Evolutionary conservation across 139 green algal species (phyloP).

Genomic region (Asterochloris erici): DNA sequence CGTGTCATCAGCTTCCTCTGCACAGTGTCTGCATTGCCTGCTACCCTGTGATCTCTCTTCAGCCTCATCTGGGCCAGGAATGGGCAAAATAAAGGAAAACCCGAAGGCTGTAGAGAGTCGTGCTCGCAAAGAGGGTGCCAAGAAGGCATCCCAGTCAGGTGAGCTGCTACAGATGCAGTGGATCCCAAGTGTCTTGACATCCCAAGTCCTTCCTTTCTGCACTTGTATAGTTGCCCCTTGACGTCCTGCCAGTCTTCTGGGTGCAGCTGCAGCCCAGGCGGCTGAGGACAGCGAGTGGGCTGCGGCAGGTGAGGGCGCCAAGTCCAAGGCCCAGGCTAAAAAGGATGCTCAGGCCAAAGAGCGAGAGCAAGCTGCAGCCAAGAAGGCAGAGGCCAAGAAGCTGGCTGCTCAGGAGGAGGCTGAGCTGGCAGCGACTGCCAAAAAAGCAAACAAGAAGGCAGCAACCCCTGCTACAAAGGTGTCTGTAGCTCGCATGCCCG

Average conservation of each 20-base stretch:
- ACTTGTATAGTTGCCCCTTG: no score
- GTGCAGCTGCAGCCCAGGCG: no score
- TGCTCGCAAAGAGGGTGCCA: conserved; percentile 20
- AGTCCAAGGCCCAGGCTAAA: conserved; percentile 40
- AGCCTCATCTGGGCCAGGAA: background rate
- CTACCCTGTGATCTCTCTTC: no score
- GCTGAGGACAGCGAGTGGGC: conserved; percentile 31
- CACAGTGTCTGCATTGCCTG: no score
- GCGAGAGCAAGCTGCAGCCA: conserved; percentile 28
- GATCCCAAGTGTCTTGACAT: no score
- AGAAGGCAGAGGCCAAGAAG: conserved; percentile 40
- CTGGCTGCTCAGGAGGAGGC: conserved; percentile 34
- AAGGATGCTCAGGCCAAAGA: conserved; percentile 38
- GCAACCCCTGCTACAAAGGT: background rate
- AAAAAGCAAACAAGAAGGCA: conserved; percentile 22
- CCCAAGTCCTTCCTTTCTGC: background rate
- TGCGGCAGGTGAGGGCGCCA: conserved; percentile 35
- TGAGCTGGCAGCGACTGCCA: conserved; percentile 10
- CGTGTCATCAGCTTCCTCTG: no score
- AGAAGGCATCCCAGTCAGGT: conserved; percentile 13
- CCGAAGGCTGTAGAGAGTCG: conserved; percentile 27
- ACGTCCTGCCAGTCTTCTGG: no score
- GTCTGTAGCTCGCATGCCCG: background rate
- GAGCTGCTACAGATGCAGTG: background rate
- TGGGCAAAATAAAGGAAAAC: conserved; percentile 31